phyloP scores from a whole-genome alignment of 805 yeast species.

The Starmerella ratchasimensis region DNA sequence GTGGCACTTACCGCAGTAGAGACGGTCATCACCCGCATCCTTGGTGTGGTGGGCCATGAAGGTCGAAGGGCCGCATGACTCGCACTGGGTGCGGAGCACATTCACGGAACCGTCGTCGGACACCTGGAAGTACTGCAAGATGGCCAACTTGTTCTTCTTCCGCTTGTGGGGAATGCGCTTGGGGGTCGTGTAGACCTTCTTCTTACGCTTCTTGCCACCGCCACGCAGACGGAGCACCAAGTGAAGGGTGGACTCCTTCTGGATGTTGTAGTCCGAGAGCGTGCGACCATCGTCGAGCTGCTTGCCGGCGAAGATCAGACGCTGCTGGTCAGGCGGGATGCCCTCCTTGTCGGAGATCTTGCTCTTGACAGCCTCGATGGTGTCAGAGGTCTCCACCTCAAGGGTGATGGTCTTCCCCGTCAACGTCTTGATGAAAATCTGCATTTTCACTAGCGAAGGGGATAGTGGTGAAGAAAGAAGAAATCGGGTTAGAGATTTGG shows the following conservation, averaged over 20 bases:
- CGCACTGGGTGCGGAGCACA: constrained; percentile 98
- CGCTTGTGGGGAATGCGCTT: constrained; percentile 99
- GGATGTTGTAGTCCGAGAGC: constrained; percentile 93
- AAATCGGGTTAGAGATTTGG: no score
- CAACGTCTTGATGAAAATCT: constrained; percentile 96
- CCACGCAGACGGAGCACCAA: constrained; percentile 97
- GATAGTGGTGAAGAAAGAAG: constrained; percentile 9
- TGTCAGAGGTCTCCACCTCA: constrained; percentile 95
- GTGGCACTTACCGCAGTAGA: constrained; percentile 99
- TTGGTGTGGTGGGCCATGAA: constrained; percentile 85
- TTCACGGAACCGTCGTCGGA: constrained; percentile 97
- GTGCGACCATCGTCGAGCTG: constrained; percentile 92
- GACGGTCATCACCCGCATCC: constrained; percentile 96
- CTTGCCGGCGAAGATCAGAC: constrained; percentile 95
- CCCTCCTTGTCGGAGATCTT: constrained; percentile 97
- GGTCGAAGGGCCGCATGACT: constrained; percentile 96
- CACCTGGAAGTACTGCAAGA: constrained; percentile 98
- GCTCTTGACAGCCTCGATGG: constrained; percentile 91
- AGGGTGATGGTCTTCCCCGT: constrained; percentile 98
- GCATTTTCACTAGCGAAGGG: constrained; percentile 27
- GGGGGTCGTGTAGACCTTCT: constrained; percentile 99
- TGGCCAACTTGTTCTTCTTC: constrained; percentile 98
- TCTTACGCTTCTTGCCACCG: constrained; percentile 99
- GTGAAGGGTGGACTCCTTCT: constrained; percentile 92
- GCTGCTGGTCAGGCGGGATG: constrained; percentile 95